These are phyloP conservation scores for Gossypium herbaceum DNA, from an alignment of 345 rosid genomes.

Conservation along the genomic window DNA sequence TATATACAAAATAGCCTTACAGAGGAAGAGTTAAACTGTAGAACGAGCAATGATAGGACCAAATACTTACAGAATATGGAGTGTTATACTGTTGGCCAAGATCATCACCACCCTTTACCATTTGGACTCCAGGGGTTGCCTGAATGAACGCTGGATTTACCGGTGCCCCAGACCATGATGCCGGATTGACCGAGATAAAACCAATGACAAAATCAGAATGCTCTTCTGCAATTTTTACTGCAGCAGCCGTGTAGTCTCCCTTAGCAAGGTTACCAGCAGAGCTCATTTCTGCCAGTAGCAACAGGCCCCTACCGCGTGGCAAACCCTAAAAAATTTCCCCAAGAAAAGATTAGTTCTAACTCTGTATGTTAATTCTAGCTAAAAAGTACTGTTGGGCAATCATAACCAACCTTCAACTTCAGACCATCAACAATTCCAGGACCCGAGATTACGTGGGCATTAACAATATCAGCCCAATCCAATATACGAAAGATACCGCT, in stretches of 20 bases:
- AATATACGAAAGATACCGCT: conserved; percentile 77
- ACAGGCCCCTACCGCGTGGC: conserved; percentile 85
- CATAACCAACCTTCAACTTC: conserved; percentile 65
- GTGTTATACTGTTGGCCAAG: conserved; percentile 97
- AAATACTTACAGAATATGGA: conserved; percentile 72
- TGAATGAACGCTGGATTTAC: conserved; percentile 81
- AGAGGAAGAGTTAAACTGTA: background rate
- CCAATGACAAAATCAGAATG: conserved; percentile 96
- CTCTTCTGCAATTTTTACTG: conserved; percentile 83
- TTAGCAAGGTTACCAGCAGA: conserved; percentile 96
- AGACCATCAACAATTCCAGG: conserved; percentile 95
- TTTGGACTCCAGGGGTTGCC: conserved; percentile 96
- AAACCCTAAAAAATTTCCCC: conserved; percentile 51
- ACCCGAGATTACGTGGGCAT: conserved; percentile 85
- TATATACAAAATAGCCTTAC: background rate
- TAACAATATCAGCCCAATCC: conserved; percentile 96
- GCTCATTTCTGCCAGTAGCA: conserved; percentile 98
- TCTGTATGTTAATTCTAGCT: background rate
- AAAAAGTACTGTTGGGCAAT: background rate
- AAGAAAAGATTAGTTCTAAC: background rate
- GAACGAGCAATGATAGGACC: background rate
- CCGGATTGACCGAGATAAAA: conserved; percentile 96
- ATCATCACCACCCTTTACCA: conserved; percentile 83
- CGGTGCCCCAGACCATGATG: conserved; percentile 80
- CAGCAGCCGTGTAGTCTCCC: conserved; percentile 93